These are phyloP conservation scores for Paraphaeosphaeria minitans DNA, from an alignment of 2,329 filamentous ascomycete genomes.

Conservation along the genomic window DNA sequence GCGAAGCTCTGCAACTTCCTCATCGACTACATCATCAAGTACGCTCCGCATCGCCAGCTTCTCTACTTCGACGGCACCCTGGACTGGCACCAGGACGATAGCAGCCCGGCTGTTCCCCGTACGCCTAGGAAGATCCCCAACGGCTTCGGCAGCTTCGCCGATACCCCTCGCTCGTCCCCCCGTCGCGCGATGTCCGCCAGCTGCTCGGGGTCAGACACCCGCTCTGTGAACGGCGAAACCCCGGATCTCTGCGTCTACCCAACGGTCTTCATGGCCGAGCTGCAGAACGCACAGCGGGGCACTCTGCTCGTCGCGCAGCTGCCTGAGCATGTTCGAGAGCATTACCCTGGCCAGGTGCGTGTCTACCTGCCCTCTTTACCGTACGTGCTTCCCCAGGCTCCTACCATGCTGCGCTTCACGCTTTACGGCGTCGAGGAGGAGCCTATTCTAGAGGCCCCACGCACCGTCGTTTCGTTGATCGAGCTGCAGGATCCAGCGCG, in stretches of 20 bases:
- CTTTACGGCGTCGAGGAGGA: not conserved
- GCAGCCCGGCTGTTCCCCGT: not conserved
- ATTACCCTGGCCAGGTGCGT: not conserved
- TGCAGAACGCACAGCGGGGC: not conserved
- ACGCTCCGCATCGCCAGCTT: not conserved
- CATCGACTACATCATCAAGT: not conserved
- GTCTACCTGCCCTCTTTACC: not conserved
- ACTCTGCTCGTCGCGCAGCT: not conserved
- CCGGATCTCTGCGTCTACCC: not conserved
- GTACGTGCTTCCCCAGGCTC: not conserved
- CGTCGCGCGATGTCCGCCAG: not conserved
- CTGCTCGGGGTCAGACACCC: not conserved
- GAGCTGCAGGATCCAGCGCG: not conserved
- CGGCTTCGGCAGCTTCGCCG: not conserved
- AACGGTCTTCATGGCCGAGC: not conserved
- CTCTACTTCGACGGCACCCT: not conserved
- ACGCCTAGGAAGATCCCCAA: not conserved
- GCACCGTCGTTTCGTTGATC: not conserved
- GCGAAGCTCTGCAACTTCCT: slow-evolving; percentile 3
- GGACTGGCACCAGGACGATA: not conserved
- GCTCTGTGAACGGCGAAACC: not conserved
- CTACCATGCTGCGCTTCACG: not conserved
- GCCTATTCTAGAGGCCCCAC: not conserved
- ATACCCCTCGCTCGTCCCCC: not conserved
- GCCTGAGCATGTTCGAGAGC: not conserved